Base-by-base conservation (phyloP, 2,329 filamentous ascomycete species). In the Aspergillus sp. region DNA sequence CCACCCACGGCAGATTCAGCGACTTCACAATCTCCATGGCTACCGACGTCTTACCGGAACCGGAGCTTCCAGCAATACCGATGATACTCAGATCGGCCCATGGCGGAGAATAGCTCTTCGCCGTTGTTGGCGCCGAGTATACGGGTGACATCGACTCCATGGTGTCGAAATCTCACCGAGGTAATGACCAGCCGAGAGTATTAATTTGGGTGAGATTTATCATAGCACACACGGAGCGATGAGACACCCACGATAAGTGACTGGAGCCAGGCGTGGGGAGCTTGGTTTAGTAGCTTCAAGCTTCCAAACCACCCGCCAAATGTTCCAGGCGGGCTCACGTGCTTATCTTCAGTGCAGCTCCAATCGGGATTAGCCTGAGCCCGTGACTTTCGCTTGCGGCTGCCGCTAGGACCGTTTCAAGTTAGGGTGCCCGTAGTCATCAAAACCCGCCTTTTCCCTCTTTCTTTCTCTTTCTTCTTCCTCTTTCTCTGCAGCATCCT, bases 21-120 rank as follows among this genome's bases (percentile, higher is more conserved):
- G 89, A 87, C 64, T 84, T 87, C 59, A 97, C 89, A 63, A 99
- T 96, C 58, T 93, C 91, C 69, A 95, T 84, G 29, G 94, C 92
- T 49, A 99, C 78, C 5, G 92, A 97, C 5, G 93, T 97, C 79
- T 99, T 99, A 53, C 93, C 87, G 21, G 93, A 97, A 40, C 94
- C 94, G 23, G 93, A 97, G 73, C 90, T 94, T 34, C 94, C 94
- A 59, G 94, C 93, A 64, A 99, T 88, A 47, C 91, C 94, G 70
- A 99, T 97, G 65, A 99, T 97, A 76, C 89, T 93, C 63, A 96
- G 86, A 74, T 97, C 89, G 47, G 89, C 89, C 94, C 94, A 99
- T 71, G 94, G 94, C 56, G 94, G 94, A 58, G 87, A 88, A 75
- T 97, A 99, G 63, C 91, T 86, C 59, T 72, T 66, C 51, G 64